Evolutionary conservation across 106 monocot species (phyloP).

Genomic region (Phalaenopsis equestris): DNA sequence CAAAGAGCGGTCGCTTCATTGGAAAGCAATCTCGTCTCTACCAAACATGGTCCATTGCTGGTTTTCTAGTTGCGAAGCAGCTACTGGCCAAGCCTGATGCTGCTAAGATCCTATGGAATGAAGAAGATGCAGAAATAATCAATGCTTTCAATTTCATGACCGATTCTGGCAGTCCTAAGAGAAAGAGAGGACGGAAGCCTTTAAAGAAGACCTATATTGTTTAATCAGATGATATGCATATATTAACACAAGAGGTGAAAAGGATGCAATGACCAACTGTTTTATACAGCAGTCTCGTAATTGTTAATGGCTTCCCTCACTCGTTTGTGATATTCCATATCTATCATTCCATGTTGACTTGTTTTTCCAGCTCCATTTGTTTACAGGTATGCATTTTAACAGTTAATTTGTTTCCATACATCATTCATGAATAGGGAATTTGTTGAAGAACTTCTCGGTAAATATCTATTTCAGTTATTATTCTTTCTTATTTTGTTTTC

Average conservation of each 20-base stretch:
- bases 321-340: background rate
- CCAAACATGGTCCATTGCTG: slow-evolving; percentile 97
- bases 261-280: background rate
- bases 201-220: slow-evolving; percentile 67
- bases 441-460: background rate
- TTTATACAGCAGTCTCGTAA: background rate
- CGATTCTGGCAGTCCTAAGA: slow-evolving; percentile 33
- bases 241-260: background rate
- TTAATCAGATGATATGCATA: slow-evolving; percentile 15
- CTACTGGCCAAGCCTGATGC: slow-evolving; percentile 72
- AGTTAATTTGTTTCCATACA: background rate
- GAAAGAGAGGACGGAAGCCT: slow-evolving; percentile 56
- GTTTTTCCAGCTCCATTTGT: background rate
- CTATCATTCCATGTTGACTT: background rate
- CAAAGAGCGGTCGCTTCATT: slow-evolving; percentile 76
- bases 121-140: slow-evolving; percentile 80
- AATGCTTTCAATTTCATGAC: slow-evolving; percentile 64
- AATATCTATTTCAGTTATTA: background rate
- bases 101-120: slow-evolving; percentile 66
- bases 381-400: background rate
- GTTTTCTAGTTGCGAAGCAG: slow-evolving; percentile 84
- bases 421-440: background rate
- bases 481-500: background rate
- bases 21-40: slow-evolving; percentile 84
- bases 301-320: background rate